Evolutionary conservation across 768 basidiomycete species (phyloP), one percentile per base, ranked within the genome.

Genomic region (Tubosaeta sp.): DNA sequence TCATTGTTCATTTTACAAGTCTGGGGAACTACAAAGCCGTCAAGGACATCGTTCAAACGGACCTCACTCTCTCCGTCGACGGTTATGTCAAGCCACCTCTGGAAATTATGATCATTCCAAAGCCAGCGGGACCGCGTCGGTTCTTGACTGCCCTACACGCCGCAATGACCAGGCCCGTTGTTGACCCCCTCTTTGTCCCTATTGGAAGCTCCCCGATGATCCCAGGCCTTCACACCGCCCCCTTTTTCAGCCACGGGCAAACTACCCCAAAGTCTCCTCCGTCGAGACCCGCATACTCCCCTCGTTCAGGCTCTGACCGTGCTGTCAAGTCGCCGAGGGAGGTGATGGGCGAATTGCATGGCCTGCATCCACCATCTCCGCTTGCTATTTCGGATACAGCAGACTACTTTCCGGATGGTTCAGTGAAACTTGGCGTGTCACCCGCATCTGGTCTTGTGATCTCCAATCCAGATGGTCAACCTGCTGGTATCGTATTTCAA

Each of bases 31-130:
- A 90, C 77, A 94, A 91, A 66, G 61, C 78, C 31, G 85, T 94
- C 46, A 91, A 90, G 63, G 94, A 97, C 58, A 76, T 86, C 11
- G 76, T 98, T 18, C 87, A 94, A 57, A 82, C 81, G 16, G 59
- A 69, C 18, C 59, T 69, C 25, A 73, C 76, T 54, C 53, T 63
- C 34, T 76, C 77, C 49, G 75, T 76, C 1, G 79, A 78, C 46
- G 59, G 70, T 31, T 70, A 78, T 11, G 52, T 73, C 61, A 63
- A 72, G 21, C 73, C 76, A 14, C 67, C 87, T 11, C 86, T 96
- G 1, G 96, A 99, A 59, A 82, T 99, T 25, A 90, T 98, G 79
- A 91, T 99, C 58, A 86, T 98, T 34, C 95, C 94, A 19, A 99
- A 98, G 70, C 95, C 95, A 10, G 94, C 90, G 16, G 95, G 96